Percentiles rank a stretch among this genome's conserved stretches.
phyloP scores from a whole-genome alignment of 2,329 filamentous ascomycete genomes.

The Phialocephala subalpina region DNA sequence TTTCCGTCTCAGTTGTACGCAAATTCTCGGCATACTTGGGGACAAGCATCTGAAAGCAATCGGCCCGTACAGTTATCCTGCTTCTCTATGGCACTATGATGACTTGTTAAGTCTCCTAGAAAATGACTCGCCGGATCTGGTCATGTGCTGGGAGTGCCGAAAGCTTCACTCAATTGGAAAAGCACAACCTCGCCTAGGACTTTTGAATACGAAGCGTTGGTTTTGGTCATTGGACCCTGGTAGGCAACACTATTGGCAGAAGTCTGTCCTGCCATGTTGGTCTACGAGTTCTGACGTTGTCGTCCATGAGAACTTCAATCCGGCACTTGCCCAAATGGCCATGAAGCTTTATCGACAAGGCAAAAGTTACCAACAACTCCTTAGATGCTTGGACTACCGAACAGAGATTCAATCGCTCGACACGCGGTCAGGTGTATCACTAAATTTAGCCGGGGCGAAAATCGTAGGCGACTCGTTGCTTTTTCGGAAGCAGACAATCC shows the following conservation, averaged over 20 bases:
- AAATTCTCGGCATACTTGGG: background rate
- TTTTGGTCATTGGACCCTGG: background rate
- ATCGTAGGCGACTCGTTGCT: background rate
- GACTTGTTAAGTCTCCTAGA: background rate
- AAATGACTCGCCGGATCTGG: background rate
- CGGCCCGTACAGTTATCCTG: background rate
- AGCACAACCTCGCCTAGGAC: too few relatives aligned
- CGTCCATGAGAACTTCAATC: background rate
- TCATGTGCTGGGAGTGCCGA: background rate
- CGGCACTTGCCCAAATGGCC: background rate
- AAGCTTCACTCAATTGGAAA: background rate
- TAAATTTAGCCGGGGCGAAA: background rate
- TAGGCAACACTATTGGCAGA: background rate
- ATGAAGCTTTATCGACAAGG: background rate
- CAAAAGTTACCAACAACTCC: background rate
- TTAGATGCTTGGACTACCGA: background rate
- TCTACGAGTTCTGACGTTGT: background rate
- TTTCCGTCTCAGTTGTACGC: background rate
- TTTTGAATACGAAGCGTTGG: too few relatives aligned
- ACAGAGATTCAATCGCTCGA: background rate
- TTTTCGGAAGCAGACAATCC: background rate
- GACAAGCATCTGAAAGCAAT: background rate
- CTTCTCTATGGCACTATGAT: too few relatives aligned
- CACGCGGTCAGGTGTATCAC: background rate
- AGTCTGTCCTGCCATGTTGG: background rate